These are phyloP conservation scores for Trifolium pratense DNA, from an alignment of 306 rosid genomes.

Conservation along the genomic window DNA sequence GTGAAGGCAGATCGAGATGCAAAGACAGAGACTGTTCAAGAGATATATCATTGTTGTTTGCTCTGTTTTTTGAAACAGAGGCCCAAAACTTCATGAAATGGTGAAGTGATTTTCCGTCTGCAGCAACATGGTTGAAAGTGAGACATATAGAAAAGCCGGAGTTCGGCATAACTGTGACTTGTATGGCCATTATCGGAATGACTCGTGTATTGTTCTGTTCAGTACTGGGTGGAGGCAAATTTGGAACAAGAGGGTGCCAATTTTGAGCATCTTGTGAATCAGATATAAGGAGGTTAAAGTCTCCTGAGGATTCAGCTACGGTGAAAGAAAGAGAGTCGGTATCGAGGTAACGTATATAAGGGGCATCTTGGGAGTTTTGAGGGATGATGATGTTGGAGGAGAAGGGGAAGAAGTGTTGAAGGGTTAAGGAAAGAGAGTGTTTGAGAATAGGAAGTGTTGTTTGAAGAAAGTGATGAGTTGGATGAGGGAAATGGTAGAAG, in stretches of 20 bases:
- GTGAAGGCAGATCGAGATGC: conserved; percentile 31
- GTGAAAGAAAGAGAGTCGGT: conserved; percentile 35
- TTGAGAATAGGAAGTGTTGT: conserved; percentile 47
- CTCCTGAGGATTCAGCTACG: conserved; percentile 11
- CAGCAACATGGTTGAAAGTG: conserved; percentile 33
- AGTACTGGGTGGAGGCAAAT: background rate
- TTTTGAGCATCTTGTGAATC: conserved; percentile 33
- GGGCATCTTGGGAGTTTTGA: background rate
- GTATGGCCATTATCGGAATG: conserved; percentile 38
- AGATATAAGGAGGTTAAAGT: conserved; percentile 27
- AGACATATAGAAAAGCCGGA: conserved; percentile 30
- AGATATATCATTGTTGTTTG: background rate
- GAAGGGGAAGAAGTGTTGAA: conserved; percentile 53
- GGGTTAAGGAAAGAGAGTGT: conserved; percentile 50
- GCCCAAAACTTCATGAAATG: conserved; percentile 52
- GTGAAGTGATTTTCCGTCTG: conserved; percentile 39
- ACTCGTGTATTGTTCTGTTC: background rate
- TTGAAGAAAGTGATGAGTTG: conserved; percentile 39
- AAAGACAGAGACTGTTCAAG: background rate
- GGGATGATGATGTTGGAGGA: conserved; percentile 38
- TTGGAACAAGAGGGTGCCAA: conserved; percentile 33
- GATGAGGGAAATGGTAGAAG: conserved; percentile 41
- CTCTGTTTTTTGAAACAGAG: conserved; percentile 33
- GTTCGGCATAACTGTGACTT: conserved; percentile 40
- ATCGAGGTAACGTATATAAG: conserved; percentile 34